phyloP scores from a whole-genome alignment of 2,329 filamentous ascomycete species.

The Colletotrichum spaethianum region DNA sequence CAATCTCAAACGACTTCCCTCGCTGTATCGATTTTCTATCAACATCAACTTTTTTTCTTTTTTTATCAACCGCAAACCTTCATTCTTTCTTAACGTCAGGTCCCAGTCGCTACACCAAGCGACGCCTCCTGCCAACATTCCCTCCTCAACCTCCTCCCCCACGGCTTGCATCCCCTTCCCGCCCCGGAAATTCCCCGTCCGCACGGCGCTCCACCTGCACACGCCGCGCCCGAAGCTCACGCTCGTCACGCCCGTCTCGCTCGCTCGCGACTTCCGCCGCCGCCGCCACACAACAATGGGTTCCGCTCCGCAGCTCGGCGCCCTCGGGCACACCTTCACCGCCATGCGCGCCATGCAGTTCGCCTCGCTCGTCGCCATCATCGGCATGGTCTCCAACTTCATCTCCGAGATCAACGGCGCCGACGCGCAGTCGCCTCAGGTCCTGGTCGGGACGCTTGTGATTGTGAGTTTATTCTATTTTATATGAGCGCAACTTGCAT shows the following conservation, averaged over 20 bases:
- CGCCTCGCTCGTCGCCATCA: slow-evolving; percentile 80
- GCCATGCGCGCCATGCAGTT: slow-evolving; percentile 79
- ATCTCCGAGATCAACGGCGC: slow-evolving; percentile 80
- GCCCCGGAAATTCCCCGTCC: slow-evolving; percentile 57
- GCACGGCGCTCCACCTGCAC: slow-evolving; percentile 53
- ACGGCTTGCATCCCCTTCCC: slow-evolving; percentile 54
- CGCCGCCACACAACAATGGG: slow-evolving; percentile 54
- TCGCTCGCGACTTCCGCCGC: slow-evolving; percentile 32
- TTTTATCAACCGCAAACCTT: too few species aligned
- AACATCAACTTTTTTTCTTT: neutral
- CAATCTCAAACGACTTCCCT: neutral
- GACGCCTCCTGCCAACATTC: slow-evolving; percentile 36
- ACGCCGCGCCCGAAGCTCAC: slow-evolving; percentile 57
- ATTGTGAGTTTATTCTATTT: slow-evolving; percentile 76
- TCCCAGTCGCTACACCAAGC: slow-evolving; percentile 15
- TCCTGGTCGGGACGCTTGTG: slow-evolving; percentile 83
- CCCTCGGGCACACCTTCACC: slow-evolving; percentile 84
- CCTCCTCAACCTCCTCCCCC: slow-evolving; percentile 45
- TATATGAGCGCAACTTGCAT: neutral
- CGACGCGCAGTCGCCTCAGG: slow-evolving; percentile 76
- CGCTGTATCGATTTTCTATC: neutral
- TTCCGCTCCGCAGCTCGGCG: slow-evolving; percentile 71
- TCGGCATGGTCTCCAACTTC: slow-evolving; percentile 87
- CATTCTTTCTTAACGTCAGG: neutral
- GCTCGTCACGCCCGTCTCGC: slow-evolving; percentile 54